These are phyloP conservation scores for Curvularia sp. DNA, from an alignment of 2,329 filamentous ascomycete species.

Conservation along the genomic window DNA sequence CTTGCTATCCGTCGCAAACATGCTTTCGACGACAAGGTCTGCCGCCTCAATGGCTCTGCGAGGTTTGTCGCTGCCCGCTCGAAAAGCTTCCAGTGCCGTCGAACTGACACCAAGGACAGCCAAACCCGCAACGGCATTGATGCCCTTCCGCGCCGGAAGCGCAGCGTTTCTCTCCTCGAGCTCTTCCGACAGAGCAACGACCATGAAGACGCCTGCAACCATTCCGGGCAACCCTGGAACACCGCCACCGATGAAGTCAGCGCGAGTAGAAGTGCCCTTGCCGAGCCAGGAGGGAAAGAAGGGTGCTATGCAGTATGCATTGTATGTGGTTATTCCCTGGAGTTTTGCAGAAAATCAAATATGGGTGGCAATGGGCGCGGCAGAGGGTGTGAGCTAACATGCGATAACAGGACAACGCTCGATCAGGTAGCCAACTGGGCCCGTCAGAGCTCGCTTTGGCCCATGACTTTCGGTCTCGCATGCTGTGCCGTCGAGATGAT, in stretches of 20 bases:
- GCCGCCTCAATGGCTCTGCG: constrained; percentile 63
- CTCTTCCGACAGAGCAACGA: constrained; percentile 69
- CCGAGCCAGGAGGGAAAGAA: constrained; percentile 81
- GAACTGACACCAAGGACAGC: constrained; percentile 57
- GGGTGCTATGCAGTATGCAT: constrained; percentile 81
- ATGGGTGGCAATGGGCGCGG: neutral
- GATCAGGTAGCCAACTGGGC: constrained; percentile 88
- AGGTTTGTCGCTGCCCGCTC: constrained; percentile 53
- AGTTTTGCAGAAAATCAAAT: neutral
- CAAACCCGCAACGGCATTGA: constrained; percentile 69
- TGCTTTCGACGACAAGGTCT: constrained; percentile 61
- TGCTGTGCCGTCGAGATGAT: constrained; percentile 96
- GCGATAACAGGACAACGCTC: constrained; percentile 70
- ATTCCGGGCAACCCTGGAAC: constrained; percentile 62
- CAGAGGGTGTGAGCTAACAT: constrained; percentile 25
- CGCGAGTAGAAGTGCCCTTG: constrained; percentile 74
- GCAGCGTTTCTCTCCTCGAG: constrained; percentile 71
- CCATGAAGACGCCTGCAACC: constrained; percentile 60
- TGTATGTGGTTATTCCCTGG: constrained; percentile 65
- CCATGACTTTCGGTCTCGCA: constrained; percentile 87
- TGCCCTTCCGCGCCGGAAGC: constrained; percentile 67
- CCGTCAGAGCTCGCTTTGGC: constrained; percentile 87
- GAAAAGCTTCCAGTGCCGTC: constrained; percentile 23
- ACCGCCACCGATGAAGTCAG: constrained; percentile 62
- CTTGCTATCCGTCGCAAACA: constrained; percentile 49